Evolutionary conservation across 306 rosid genomes (phyloP).

Genomic region (Vigna radiata): DNA sequence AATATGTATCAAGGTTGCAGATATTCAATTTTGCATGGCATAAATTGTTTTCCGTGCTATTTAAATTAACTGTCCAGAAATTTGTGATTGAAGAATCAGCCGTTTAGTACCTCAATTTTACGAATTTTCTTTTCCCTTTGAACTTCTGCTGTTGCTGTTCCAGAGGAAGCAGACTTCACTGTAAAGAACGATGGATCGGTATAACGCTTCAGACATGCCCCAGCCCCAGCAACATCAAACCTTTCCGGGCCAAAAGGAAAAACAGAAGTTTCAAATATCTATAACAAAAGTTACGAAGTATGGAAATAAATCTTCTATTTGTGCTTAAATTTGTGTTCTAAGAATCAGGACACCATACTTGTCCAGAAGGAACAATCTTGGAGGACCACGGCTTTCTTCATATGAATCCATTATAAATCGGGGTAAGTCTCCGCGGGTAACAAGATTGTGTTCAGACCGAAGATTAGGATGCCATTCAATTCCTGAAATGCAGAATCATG

Average conservation of each 20-base stretch:
- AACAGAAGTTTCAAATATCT: slow-evolving; percentile 35
- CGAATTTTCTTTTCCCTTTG: slow-evolving; percentile 73
- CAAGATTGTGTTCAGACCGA: slow-evolving; percentile 66
- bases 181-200: slow-evolving; percentile 93
- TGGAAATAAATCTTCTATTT: slow-evolving; percentile 4
- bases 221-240: slow-evolving; percentile 98
- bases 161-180: slow-evolving; percentile 60
- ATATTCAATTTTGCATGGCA: slow-evolving; percentile 34
- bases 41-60: slow-evolving; percentile 23
- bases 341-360: slow-evolving; percentile 64
- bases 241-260: slow-evolving; percentile 56
- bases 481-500: slow-evolving; percentile 61
- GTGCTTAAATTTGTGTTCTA: slow-evolving; percentile 12
- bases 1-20: slow-evolving; percentile 29
- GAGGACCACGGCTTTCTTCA: slow-evolving; percentile 95
- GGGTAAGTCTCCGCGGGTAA: slow-evolving; percentile 85
- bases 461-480: slow-evolving; percentile 91
- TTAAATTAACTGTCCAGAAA: background rate
- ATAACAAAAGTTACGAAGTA: slow-evolving; percentile 3
- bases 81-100: slow-evolving; percentile 15
- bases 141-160: slow-evolving; percentile 46
- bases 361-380: slow-evolving; percentile 88
- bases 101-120: slow-evolving; percentile 69
- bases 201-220: slow-evolving; percentile 96
- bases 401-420: slow-evolving; percentile 96